Evolutionary conservation across 768 basidiomycete species (phyloP).

Genomic region (Lactarius akahatsu): DNA sequence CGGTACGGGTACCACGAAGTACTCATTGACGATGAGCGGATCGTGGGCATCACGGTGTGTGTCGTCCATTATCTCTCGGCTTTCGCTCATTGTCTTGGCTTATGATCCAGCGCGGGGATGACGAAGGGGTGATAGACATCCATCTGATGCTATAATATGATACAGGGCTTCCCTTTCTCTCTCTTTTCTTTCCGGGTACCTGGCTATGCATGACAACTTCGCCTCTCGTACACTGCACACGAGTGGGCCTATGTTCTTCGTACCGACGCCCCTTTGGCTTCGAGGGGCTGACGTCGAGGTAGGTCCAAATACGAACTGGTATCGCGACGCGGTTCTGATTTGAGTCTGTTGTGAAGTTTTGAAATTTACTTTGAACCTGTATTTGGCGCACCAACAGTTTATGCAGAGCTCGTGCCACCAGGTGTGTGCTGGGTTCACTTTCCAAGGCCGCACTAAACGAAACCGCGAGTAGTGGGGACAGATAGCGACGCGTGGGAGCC

Average conservation of each 20-base stretch:
- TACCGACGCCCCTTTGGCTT: too few relatives aligned
- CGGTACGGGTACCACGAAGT: slow-evolving; percentile 26
- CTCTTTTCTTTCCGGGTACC: slow-evolving; percentile 9
- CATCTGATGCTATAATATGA: slow-evolving; percentile 17
- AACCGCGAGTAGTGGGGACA: not conserved
- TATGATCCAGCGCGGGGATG: slow-evolving; percentile 17
- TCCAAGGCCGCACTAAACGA: not conserved
- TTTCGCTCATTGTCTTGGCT: not conserved
- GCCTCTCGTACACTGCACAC: not conserved
- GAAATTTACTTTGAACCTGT: slow-evolving; percentile 10
- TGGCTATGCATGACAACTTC: not conserved
- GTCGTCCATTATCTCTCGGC: not conserved
- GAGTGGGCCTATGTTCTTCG: not conserved
- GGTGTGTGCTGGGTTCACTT: not conserved
- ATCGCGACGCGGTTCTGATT: not conserved
- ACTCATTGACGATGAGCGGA: slow-evolving; percentile 23
- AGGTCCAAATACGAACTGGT: not conserved
- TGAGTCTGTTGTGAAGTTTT: slow-evolving; percentile 1
- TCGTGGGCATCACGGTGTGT: slow-evolving; percentile 26
- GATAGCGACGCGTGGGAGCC: too few relatives aligned
- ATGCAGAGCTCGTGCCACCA: not conserved
- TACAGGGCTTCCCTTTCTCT: not conserved
- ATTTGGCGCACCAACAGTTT: not conserved
- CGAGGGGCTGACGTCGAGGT: not conserved
- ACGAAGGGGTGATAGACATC: slow-evolving; percentile 18